Base-by-base conservation (phyloP, 352 stramenopile species). In the Phytophthora citricola region DNA sequence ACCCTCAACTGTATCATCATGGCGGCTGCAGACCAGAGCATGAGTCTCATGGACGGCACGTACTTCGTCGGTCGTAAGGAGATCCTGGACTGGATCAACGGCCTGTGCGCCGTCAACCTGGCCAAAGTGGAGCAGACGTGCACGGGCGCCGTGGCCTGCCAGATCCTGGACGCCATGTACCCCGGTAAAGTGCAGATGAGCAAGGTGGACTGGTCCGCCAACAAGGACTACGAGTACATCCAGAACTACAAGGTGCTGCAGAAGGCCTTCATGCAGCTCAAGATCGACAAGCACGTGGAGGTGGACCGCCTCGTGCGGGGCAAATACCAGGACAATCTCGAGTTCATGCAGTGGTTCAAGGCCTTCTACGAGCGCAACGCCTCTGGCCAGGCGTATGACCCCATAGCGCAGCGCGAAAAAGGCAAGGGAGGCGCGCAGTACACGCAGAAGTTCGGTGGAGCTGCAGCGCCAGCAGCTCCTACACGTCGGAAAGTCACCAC, bases 241-340 rank as follows among this genome's bases (percentile, higher is more conserved):
- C 78, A 97, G 51, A 99, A 99, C 85, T 99, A 99, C 86, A 99
- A 99, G 79, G 83, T 99, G 26, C 75, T 99, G 38, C 98, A 99
- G 78, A 95, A 93, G 48, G 97, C 92, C 53, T 99, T 99, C 70
- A 92, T 91, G 59, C 98, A 94, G 41, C 78, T 99, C 43, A 94
- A 98, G 57, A 97, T 99, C 61, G 93, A 99, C 66, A 83, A 92
- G 56, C 84, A 98, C 78, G 95, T 99, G 26, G 97, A 99, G 73
- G 98, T 99, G 24, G 93, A 99, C 57, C 97, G 97, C 36, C 86
- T 99, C 29, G 98, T 99, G 66, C 88, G 97, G 20, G 98, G 93
- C 45, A 99, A 99, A 75, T 99, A 99, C 86, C 98, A 99, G 76
- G 98, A 99, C 76, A 99, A 99, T 79, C 87, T 99, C 58, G 98